Evolutionary conservation across 352 stramenopile species (phyloP).

Genomic region (Pythium aphanidermatum): DNA sequence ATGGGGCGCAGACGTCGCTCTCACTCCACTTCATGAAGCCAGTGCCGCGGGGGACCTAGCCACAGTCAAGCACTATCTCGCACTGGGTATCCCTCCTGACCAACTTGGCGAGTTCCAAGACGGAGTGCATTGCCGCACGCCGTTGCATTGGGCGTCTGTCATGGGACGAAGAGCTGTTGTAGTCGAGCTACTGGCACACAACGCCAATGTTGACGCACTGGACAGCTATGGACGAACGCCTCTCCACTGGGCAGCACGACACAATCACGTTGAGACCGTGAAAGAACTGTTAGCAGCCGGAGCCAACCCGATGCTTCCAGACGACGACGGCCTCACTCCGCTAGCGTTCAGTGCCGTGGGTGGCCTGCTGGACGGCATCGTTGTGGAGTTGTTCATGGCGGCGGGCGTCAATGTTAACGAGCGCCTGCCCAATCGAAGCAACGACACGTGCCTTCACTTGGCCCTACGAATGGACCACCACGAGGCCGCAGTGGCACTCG

Average conservation of each 20-base stretch:
- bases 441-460: conserved; percentile 70
- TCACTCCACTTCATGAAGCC: conserved; percentile 70
- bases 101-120: conserved; percentile 67
- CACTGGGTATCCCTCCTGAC: conserved; percentile 46
- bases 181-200: conserved; percentile 33
- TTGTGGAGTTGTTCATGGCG: conserved; percentile 49
- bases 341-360: conserved; percentile 57
- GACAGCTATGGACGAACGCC: conserved; percentile 55
- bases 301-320: conserved; percentile 44
- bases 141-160: conserved; percentile 70
- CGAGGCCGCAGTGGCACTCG: conserved; percentile 52
- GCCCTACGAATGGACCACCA: conserved; percentile 53
- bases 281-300: conserved; percentile 41
- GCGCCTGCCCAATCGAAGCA: conserved; percentile 34
- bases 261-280: conserved; percentile 56
- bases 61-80: conserved; percentile 46
- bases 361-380: conserved; percentile 34
- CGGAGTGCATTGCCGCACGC: conserved; percentile 50
- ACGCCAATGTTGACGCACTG: conserved; percentile 53
- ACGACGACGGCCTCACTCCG: conserved; percentile 59
- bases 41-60: conserved; percentile 48
- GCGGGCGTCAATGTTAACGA: conserved; percentile 47
- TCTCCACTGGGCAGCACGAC: conserved; percentile 71
- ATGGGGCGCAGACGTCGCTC: conserved; percentile 69
- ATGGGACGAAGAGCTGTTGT: conserved; percentile 57